Percentiles rank a stretch among this genome's conserved stretches.
These are phyloP conservation scores for Ceratocystis alfenasii DNA, from an alignment of 2,329 filamentous ascomycete genomes.

Conservation along the genomic window DNA sequence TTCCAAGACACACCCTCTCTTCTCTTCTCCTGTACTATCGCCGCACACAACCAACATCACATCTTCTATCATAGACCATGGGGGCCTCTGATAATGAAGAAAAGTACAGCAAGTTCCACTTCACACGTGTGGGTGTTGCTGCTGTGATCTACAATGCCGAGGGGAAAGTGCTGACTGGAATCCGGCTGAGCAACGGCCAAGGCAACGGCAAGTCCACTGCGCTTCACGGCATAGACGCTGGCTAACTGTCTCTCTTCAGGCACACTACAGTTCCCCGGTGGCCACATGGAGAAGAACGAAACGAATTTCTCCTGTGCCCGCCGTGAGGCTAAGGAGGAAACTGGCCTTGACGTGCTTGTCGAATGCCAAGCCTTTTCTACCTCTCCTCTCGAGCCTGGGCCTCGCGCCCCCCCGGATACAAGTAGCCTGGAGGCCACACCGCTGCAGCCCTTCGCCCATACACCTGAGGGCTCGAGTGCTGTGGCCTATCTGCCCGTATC, in stretches of 20 bases:
- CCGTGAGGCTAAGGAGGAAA: slow-evolving; percentile 61
- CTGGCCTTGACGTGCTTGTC: slow-evolving; percentile 45
- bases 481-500: not conserved
- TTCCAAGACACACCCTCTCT: no score
- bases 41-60: not conserved
- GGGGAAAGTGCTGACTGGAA: slow-evolving; percentile 38
- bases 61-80: not conserved
- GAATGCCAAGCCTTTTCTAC: slow-evolving; percentile 24
- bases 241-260: slow-evolving; percentile 30
- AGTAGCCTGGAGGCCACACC: not conserved
- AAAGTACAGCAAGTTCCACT: slow-evolving; percentile 22
- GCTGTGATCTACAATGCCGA: slow-evolving; percentile 35
- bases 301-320: slow-evolving; percentile 48
- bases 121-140: slow-evolving; percentile 39
- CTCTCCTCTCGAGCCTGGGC: not conserved
- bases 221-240: not conserved
- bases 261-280: slow-evolving; percentile 58
- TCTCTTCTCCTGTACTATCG: not conserved
- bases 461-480: not conserved
- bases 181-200: slow-evolving; percentile 36
- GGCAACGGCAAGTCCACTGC: slow-evolving; percentile 33
- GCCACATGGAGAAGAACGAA: slow-evolving; percentile 62
- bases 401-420: not conserved
- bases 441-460: not conserved
- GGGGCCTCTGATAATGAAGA: not conserved